These are phyloP conservation scores for Didymella exigua DNA, from an alignment of 2,329 filamentous ascomycete genomes.

Conservation along the genomic window DNA sequence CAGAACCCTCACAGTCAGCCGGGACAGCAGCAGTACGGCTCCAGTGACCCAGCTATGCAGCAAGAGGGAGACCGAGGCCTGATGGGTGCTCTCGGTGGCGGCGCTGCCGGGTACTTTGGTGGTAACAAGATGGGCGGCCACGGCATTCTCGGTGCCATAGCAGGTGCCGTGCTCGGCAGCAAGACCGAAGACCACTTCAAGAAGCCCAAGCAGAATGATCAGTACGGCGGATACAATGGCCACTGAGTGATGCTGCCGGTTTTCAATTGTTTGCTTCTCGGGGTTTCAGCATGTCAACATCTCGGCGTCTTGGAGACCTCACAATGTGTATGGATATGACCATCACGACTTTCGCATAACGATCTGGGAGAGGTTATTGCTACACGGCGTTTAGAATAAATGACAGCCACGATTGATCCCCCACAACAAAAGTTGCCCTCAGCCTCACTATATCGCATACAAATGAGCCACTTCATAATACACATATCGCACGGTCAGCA, in stretches of 20 bases:
- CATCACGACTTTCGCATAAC: neutral
- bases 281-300: neutral
- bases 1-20: conserved; percentile 43
- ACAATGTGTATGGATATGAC: conserved; percentile 2
- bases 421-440: neutral
- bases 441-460: conserved; percentile 2
- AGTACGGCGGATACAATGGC: conserved; percentile 17
- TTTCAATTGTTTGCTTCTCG: neutral
- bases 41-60: conserved; percentile 53
- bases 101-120: conserved; percentile 61
- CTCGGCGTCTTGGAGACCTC: neutral
- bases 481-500: neutral
- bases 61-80: conserved; percentile 63
- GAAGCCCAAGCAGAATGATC: conserved; percentile 39
- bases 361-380: neutral
- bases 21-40: conserved; percentile 48
- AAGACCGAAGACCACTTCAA: conserved; percentile 62
- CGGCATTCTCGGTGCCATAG: conserved; percentile 63
- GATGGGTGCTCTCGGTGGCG: conserved; percentile 62
- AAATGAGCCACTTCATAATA: neutral
- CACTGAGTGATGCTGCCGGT: neutral
- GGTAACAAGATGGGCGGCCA: conserved; percentile 61
- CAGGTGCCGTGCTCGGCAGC: conserved; percentile 62
- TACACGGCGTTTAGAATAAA: conserved; percentile 3
- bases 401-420: neutral